These are phyloP conservation scores for Paraphoma sp. DNA, from an alignment of 2,329 filamentous ascomycete genomes.

Conservation along the genomic window DNA sequence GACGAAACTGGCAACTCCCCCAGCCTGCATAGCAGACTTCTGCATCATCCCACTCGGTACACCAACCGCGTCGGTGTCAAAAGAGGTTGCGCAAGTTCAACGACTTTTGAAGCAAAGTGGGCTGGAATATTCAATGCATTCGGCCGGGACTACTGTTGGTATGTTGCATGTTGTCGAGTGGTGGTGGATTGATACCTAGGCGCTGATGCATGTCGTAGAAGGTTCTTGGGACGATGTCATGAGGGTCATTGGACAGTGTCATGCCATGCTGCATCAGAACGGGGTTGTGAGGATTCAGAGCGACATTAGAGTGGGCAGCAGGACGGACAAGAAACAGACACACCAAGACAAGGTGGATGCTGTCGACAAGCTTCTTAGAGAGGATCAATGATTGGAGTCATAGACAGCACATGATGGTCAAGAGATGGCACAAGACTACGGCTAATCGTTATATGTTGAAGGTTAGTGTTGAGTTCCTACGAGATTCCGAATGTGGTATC, in stretches of 20 bases:
- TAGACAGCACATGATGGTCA: not conserved
- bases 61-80: slow-evolving; percentile 57
- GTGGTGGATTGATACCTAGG: too few species aligned
- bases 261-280: slow-evolving; percentile 47
- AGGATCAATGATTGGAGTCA: slow-evolving; percentile 39
- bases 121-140: slow-evolving; percentile 87
- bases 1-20: slow-evolving; percentile 62
- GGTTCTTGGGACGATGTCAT: slow-evolving; percentile 91
- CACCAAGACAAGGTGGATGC: slow-evolving; percentile 78
- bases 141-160: slow-evolving; percentile 92
- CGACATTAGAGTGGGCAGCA: slow-evolving; percentile 83
- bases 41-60: slow-evolving; percentile 82
- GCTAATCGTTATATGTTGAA: too few species aligned
- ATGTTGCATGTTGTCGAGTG: slow-evolving; percentile 38
- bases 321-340: slow-evolving; percentile 85
- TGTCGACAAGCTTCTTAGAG: slow-evolving; percentile 60
- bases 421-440: not conserved
- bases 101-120: slow-evolving; percentile 81
- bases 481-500: too few species aligned
- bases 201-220: slow-evolving; percentile 60
- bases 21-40: slow-evolving; percentile 84
- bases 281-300: slow-evolving; percentile 74
- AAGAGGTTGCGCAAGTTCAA: slow-evolving; percentile 87
- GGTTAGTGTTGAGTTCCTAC: too few species aligned
- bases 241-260: slow-evolving; percentile 54